Base-by-base conservation (phyloP, 2,329 filamentous ascomycete species). In the Penicillium sp. region DNA sequence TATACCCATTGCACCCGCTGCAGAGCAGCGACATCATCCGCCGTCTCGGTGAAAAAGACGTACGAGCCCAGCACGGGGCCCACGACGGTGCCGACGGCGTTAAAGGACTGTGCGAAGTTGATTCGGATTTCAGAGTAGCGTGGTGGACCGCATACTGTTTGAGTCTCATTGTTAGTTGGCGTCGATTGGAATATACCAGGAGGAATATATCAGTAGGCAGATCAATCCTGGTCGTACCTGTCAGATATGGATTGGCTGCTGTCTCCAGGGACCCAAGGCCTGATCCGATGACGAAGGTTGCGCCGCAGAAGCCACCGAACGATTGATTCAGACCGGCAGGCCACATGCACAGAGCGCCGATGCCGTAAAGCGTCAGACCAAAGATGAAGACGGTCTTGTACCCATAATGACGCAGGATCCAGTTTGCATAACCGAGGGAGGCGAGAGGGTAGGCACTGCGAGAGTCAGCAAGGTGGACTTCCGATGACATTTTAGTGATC, bases 261-360 rank as follows among this genome's bases (percentile, higher is more conserved):
- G 85, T 87, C 66, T 90, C 86, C 13, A 90, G 78, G 0, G 84
- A 84, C 1, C 81, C 81, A 1, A 89, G 73, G 4, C 84, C 85
- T 41, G 81, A 82, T 19, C 84, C 86, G 43, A 88, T 83, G 47
- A 89, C 77, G 63, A 89, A 87, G 52, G 86, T 73, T 36, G 66
- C 77, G 23, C 77, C 78, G 54, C 84, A 87, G 67, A 89, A 90
- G 7, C 85, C 86, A 17, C 75, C 79, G 56, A 89, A 90, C 11
- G 80, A 85, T 30, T 76, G 75, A 43, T 87, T 77, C 7, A 90
- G 79, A 6, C 83, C 84, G 2, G 83, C 84, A 0, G 87, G 87
- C 87, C 86, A 93, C 68, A 91, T 90, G 68, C 89, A 87, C 48
- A 91, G 79, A 23, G 85, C 87, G 1, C 84, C 84, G 4, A 80